phyloP scores from a whole-genome alignment of 202 grass and related monocot genomes.

The Panicum virgatum region DNA sequence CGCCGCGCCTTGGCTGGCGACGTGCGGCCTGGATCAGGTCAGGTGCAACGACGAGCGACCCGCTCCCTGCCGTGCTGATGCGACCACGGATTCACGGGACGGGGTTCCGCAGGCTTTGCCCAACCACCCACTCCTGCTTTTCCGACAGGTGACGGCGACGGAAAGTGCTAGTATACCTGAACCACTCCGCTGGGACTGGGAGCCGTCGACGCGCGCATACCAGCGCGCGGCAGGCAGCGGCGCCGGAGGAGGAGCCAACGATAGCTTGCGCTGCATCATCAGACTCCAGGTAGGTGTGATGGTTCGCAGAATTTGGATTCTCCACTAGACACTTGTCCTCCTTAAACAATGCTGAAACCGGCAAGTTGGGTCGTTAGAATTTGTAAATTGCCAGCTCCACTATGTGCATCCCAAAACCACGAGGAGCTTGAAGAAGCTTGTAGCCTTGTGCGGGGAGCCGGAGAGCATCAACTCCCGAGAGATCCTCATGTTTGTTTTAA shows the following conservation, averaged over 20 bases:
- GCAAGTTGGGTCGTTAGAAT: neutral
- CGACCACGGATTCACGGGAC: neutral
- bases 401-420: neutral
- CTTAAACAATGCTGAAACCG: neutral
- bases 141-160: neutral
- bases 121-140: neutral
- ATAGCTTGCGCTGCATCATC: neutral
- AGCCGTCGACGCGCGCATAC: neutral
- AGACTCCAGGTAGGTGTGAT: neutral
- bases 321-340: neutral
- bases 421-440: neutral
- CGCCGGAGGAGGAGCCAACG: neutral
- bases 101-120: neutral
- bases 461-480: constrained; percentile 19
- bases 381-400: too few relatives aligned
- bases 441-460: neutral
- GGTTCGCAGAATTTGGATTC: neutral
- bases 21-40: too few relatives aligned
- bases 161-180: neutral
- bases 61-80: neutral
- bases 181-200: too few relatives aligned
- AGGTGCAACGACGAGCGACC: neutral
- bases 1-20: neutral
- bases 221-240: constrained; percentile 5
- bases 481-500: constrained; percentile 9